Evolutionary conservation across 2,329 filamentous ascomycete species (phyloP).

Genomic region (Arthrobotrys iridis): DNA sequence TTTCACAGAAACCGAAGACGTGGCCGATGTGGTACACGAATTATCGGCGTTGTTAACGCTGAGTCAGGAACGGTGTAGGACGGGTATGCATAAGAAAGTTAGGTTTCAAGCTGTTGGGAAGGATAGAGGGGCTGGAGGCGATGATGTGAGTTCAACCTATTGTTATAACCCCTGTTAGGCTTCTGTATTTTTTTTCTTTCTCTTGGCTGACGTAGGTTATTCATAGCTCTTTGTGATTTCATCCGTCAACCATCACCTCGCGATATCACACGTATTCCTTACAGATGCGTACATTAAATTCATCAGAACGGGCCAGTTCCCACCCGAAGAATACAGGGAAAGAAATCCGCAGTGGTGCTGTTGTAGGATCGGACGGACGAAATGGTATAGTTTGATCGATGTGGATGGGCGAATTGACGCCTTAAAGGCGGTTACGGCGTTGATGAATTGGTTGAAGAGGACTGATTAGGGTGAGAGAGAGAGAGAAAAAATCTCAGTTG

Average conservation of each 20-base stretch:
- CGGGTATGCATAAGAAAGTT: conserved; percentile 26
- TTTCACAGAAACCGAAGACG: conserved; percentile 44
- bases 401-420: conserved; percentile 56
- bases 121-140: conserved; percentile 18
- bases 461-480: conserved; percentile 31
- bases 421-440: conserved; percentile 54
- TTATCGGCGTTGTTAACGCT: conserved; percentile 35
- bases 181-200: not conserved
- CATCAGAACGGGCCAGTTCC: conserved; percentile 57
- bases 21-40: conserved; percentile 42
- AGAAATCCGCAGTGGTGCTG: conserved; percentile 50
- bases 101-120: conserved; percentile 26
- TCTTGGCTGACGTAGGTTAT: not conserved
- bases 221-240: conserved; percentile 57
- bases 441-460: conserved; percentile 56
- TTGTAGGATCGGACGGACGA: conserved; percentile 56
- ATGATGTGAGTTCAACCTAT: conserved; percentile 32
- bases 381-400: conserved; percentile 56
- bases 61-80: conserved; percentile 33
- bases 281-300: conserved; percentile 57
- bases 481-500: not conserved
- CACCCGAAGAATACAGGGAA: conserved; percentile 15
- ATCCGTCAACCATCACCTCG: conserved; percentile 57
- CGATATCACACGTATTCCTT: conserved; percentile 56
- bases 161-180: not conserved